A percentile compares a stretch with the other conserved stretches of the same genome.
Evolutionary conservation across 177 flowering plant species (phyloP).

Genomic region (Vitis hybrid): DNA sequence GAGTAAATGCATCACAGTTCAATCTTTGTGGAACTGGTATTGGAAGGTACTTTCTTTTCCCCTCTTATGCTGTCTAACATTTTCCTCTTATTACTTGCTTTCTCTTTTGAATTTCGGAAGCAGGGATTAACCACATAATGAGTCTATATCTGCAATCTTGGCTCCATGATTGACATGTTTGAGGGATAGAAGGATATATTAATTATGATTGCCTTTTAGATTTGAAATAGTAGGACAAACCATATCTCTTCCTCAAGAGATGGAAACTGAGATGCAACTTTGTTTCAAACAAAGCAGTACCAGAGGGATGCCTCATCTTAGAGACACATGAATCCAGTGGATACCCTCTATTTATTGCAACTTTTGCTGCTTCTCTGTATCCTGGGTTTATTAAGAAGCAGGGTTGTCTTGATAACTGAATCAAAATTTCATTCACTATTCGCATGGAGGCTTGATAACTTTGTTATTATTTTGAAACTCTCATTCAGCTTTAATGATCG

Average conservation of each 20-base stretch:
- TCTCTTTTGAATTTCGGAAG: background rate
- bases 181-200: background rate
- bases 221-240: background rate
- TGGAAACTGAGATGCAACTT: background rate
- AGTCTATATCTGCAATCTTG: too few relatives aligned
- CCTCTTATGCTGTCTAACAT: background rate
- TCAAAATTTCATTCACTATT: background rate
- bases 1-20: slow-evolving; percentile 90
- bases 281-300: background rate
- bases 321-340: background rate
- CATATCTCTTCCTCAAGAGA: background rate
- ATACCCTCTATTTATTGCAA: too few relatives aligned
- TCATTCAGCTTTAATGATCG: slow-evolving; percentile 89
- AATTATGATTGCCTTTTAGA: background rate
- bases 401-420: background rate
- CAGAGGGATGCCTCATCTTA: background rate
- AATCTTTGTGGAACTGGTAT: slow-evolving; percentile 83
- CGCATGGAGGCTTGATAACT: background rate
- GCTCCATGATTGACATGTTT: background rate
- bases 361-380: background rate
- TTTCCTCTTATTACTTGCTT: background rate
- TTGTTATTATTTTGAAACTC: background rate
- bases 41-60: slow-evolving; percentile 59
- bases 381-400: background rate
- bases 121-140: background rate